Evolutionary conservation across 2,329 filamentous ascomycete species (phyloP).

Genomic region (Bipolaris cookei): DNA sequence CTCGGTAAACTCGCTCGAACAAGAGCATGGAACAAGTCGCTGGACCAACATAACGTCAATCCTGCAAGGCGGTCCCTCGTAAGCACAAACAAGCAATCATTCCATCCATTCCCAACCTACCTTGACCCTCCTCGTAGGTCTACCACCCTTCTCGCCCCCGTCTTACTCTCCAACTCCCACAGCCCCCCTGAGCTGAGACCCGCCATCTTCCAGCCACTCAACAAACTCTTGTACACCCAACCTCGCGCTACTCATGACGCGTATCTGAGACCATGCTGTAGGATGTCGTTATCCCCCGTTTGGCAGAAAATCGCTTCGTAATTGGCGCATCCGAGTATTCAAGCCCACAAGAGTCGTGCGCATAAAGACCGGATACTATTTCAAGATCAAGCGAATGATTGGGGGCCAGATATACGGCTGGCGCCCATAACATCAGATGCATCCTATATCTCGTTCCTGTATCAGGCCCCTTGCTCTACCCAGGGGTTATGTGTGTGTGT

Average conservation of each 20-base stretch:
- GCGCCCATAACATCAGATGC: not conserved
- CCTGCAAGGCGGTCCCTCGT: not conserved
- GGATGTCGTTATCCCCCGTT: constrained; percentile 12
- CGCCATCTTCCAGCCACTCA: not conserved
- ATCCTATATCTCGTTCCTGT: constrained; percentile 3
- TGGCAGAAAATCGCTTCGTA: constrained; percentile 25
- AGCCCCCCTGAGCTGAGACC: constrained; percentile 2
- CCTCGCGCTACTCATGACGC: not conserved
- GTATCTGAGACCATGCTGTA: not conserved
- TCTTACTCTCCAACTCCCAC: constrained; percentile 1
- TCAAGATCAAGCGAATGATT: constrained; percentile 10
- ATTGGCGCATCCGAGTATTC: constrained; percentile 14
- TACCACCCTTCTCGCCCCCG: not conserved
- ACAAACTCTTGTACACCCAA: not conserved
- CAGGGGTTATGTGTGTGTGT: not conserved
- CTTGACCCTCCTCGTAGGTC: too few relatives aligned
- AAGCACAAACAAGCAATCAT: not conserved
- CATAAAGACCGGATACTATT: constrained; percentile 23
- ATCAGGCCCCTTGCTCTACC: not conserved
- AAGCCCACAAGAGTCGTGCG: constrained; percentile 12
- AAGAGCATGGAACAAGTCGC: too few relatives aligned
- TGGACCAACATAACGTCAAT: too few relatives aligned
- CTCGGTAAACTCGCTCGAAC: too few relatives aligned
- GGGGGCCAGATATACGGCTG: constrained; percentile 6
- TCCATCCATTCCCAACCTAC: not conserved